phyloP scores from a whole-genome alignment of 1,139 yeast genomes.

The Yamadazyma dendronema region DNA sequence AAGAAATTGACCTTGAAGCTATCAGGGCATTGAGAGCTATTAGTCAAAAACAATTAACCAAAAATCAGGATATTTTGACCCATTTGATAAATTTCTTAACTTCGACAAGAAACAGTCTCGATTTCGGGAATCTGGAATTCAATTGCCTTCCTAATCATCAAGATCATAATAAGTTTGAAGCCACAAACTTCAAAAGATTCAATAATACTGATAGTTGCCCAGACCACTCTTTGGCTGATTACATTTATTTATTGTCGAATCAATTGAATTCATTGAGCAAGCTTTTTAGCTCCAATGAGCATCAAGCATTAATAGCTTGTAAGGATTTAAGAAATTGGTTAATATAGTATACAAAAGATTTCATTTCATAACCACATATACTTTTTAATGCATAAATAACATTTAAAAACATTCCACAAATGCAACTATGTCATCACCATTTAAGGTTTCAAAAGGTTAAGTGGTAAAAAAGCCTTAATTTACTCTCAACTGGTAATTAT shows the following conservation, averaged over 20 bases:
- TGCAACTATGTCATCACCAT: too few relatives aligned
- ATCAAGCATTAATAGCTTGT: slow-evolving; percentile 11
- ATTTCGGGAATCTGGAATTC: not conserved
- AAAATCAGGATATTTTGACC: slow-evolving; percentile 6
- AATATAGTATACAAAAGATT: slow-evolving; percentile 7
- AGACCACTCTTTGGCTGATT: slow-evolving; percentile 3
- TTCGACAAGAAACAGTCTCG: not conserved
- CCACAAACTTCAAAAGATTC: slow-evolving; percentile 2
- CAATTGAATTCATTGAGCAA: slow-evolving; percentile 7
- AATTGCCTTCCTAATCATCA: not conserved
- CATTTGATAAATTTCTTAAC: slow-evolving; percentile 5
- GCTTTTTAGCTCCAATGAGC: slow-evolving; percentile 7
- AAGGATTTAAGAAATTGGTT: slow-evolving; percentile 19
- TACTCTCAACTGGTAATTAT: too few relatives aligned
- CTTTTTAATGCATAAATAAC: too few relatives aligned
- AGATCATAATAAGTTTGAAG: slow-evolving; percentile 4
- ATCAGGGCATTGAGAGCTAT: slow-evolving; percentile 11
- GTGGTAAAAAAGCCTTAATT: too few relatives aligned
- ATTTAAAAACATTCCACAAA: too few relatives aligned
- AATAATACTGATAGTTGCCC: not conserved
- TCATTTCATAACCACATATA: slow-evolving; percentile 1
- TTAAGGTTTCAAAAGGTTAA: too few relatives aligned
- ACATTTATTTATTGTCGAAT: slow-evolving; percentile 11
- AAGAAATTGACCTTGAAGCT: slow-evolving; percentile 15
- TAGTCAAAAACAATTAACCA: slow-evolving; percentile 6